Percentiles rank a stretch among this genome's conserved stretches.
Evolutionary conservation across 139 green algal genomes (phyloP).

Genomic region (Coccomyxa sp.): DNA sequence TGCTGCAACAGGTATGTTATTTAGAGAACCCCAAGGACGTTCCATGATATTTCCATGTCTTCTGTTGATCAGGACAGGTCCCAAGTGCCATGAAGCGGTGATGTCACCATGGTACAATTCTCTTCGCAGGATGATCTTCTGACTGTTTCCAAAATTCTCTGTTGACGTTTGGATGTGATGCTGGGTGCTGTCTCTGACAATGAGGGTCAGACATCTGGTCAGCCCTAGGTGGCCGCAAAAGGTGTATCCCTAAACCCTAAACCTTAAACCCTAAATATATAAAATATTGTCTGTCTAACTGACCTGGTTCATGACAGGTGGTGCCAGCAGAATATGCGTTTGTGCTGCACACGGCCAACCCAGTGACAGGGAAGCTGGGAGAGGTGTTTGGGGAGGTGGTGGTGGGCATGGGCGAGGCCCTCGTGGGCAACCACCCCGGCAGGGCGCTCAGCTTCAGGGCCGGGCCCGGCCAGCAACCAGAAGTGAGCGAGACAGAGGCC

Average conservation of each 20-base stretch:
- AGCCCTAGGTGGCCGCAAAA: too few relatives aligned
- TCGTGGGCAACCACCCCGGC: constrained; percentile 80
- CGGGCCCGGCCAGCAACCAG: too few relatives aligned
- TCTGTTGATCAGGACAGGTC: neutral
- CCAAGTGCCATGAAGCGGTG: too few relatives aligned
- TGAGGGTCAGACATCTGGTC: too few relatives aligned
- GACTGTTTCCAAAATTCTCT: too few relatives aligned
- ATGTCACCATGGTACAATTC: too few relatives aligned
- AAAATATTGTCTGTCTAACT: too few relatives aligned
- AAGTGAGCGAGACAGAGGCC: neutral
- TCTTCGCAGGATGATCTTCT: too few relatives aligned
- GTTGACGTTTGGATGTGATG: too few relatives aligned
- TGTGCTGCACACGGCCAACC: constrained; percentile 88
- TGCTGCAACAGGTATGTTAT: constrained; percentile 60
- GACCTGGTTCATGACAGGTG: constrained; percentile 38
- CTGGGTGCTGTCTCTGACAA: too few relatives aligned
- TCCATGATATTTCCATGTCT: neutral
- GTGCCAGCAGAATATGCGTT: constrained; percentile 83
- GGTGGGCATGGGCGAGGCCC: constrained; percentile 75
- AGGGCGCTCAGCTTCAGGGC: constrained; percentile 58
- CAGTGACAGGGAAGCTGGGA: constrained; percentile 50
- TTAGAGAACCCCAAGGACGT: neutral
- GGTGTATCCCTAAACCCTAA: too few relatives aligned
- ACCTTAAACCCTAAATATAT: too few relatives aligned
- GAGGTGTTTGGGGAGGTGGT: constrained; percentile 77